These are phyloP conservation scores for Meira nashicola DNA, from an alignment of 1,284 basidiomycete genomes.

Conservation along the genomic window DNA sequence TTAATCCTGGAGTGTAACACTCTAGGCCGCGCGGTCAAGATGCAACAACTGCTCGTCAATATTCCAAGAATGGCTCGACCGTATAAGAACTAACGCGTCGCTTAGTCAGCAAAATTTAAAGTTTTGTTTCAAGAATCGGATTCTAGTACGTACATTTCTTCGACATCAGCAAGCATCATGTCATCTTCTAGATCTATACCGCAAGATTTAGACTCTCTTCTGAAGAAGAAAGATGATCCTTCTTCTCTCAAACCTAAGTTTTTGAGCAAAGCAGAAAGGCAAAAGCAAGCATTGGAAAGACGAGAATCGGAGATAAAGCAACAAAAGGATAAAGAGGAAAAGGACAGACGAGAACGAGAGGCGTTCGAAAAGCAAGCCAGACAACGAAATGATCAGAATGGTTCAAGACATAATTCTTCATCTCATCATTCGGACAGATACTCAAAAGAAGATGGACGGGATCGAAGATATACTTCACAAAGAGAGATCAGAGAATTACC, in stretches of 20 bases:
- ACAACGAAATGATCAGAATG: not conserved
- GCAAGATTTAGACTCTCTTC: constrained; percentile 37
- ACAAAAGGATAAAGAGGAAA: constrained; percentile 58
- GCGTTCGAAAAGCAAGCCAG: constrained; percentile 63
- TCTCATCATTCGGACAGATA: not conserved
- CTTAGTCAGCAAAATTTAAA: too few relatives aligned
- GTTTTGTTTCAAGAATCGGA: too few relatives aligned
- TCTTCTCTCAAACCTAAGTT: constrained; percentile 36
- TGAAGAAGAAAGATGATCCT: constrained; percentile 32
- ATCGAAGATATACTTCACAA: not conserved
- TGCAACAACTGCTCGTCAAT: too few relatives aligned
- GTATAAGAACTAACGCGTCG: too few relatives aligned
- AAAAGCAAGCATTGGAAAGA: constrained; percentile 27
- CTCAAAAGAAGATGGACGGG: not conserved
- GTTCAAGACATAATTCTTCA: too few relatives aligned
- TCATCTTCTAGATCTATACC: constrained; percentile 19
- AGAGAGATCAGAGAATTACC: not conserved
- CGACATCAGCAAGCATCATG: too few relatives aligned
- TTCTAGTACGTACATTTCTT: too few relatives aligned
- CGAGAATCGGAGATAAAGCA: constrained; percentile 20
- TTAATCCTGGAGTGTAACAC: too few relatives aligned
- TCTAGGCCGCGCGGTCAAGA: too few relatives aligned
- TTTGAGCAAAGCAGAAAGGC: constrained; percentile 39
- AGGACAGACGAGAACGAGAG: constrained; percentile 62
- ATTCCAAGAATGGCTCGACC: too few relatives aligned